phyloP scores from a whole-genome alignment of 352 stramenopile genomes.

The Globisporangium apiculatum region DNA sequence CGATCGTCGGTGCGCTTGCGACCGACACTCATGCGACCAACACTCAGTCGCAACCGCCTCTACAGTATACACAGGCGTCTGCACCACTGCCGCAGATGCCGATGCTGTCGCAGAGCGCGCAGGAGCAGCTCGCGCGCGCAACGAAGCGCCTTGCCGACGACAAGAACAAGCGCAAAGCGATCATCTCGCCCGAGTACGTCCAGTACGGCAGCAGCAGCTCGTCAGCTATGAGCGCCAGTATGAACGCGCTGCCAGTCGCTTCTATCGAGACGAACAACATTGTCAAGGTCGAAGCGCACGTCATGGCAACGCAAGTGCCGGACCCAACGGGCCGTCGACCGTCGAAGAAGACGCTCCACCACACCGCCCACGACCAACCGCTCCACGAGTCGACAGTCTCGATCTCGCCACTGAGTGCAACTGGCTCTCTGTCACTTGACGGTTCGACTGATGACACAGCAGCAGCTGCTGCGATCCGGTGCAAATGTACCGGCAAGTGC shows the following conservation, averaged over 20 bases:
- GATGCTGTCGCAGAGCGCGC: constrained; percentile 17
- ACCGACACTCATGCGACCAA: constrained; percentile 1
- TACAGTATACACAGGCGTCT: constrained; percentile 2
- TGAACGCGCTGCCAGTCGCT: neutral
- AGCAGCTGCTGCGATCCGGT: constrained; percentile 26
- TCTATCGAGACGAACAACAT: constrained; percentile 9
- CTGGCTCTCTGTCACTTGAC: too few relatives aligned
- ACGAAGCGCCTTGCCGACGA: constrained; percentile 46
- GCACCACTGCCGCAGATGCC: neutral
- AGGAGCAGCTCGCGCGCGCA: constrained; percentile 38
- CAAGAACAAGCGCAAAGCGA: constrained; percentile 77
- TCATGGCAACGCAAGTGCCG: constrained; percentile 45
- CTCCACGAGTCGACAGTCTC: constrained; percentile 3
- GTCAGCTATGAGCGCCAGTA: constrained; percentile 1
- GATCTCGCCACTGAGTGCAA: constrained; percentile 3
- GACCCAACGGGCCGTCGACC: constrained; percentile 53
- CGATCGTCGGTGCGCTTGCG: constrained; percentile 30
- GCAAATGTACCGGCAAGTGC: constrained; percentile 81
- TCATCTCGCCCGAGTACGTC: constrained; percentile 79
- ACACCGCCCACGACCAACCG: constrained; percentile 13
- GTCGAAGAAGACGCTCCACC: constrained; percentile 62
- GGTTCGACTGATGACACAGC: neutral
- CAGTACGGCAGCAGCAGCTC: constrained; percentile 38
- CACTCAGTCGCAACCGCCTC: neutral
- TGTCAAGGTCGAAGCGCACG: constrained; percentile 10